Percentiles rank a stretch among this genome's conserved stretches.
Conservation (phyloP, 2,329 filamentous ascomycete genomes). For the Tolypocladium ophioglossoides region DNA sequence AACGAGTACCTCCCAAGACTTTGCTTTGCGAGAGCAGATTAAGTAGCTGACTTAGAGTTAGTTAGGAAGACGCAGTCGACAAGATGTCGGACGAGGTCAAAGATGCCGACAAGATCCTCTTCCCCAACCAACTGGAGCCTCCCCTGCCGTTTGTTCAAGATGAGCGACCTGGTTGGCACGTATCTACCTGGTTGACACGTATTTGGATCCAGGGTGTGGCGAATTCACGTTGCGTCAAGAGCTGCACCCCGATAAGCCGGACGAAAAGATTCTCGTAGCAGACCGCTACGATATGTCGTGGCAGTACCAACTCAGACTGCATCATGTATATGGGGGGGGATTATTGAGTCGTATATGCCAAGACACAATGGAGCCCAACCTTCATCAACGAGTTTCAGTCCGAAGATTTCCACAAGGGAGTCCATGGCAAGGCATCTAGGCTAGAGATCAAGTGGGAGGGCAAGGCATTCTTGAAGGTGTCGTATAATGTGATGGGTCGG, state of each 20-base stretch:
- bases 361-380: neutral
- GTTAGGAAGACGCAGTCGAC: neutral
- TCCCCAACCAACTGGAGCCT: constrained; percentile 21
- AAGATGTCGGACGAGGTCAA: constrained; percentile 12
- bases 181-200: constrained; percentile 31
- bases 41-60: neutral
- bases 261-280: constrained; percentile 11
- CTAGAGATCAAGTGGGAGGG: constrained; percentile 5
- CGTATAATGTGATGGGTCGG: neutral
- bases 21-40: neutral
- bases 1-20: constrained; percentile 4
- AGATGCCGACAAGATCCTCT: constrained; percentile 21
- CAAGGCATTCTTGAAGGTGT: constrained; percentile 5
- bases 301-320: constrained; percentile 8
- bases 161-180: constrained; percentile 24
- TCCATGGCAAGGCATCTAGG: neutral
- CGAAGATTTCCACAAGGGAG: constrained; percentile 3
- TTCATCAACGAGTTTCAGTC: neutral
- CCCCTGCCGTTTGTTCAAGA: constrained; percentile 24
- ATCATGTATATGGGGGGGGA: constrained; percentile 18
- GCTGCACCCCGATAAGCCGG: constrained; percentile 3
- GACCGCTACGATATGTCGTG: constrained; percentile 12
- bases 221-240: constrained; percentile 9
- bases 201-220: constrained; percentile 31
- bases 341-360: constrained; percentile 13